Evolutionary conservation across 2,329 filamentous ascomycete genomes (phyloP), one percentile per base, ranked within the genome.

Genomic region (Gaeumannomyces sp.): DNA sequence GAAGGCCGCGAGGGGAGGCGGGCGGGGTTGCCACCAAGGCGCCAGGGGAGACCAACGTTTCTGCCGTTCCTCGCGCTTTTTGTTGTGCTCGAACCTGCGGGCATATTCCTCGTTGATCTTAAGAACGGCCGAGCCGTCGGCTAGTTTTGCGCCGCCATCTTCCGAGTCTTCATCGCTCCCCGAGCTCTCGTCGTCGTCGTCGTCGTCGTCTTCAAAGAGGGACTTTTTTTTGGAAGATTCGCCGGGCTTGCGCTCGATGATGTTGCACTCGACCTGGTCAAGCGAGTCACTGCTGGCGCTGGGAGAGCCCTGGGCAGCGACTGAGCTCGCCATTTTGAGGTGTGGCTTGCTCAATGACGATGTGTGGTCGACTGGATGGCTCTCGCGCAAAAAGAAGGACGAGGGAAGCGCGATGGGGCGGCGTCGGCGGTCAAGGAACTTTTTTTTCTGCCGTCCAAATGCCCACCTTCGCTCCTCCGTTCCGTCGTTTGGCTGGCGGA

Each of bases 81-180:
- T 97, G 79, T 99, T 99, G 79, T 98, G 85, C 76, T 99, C 95
- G 71, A 97, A 98, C 57, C 92, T 85, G 70, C 85, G 87, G 59
- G 95, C 95, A 76, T 89, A 99, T 63, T 96, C 92, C 74, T 93
- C 83, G 76, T 99, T 98, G 77, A 99, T 89, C 74, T 90, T 93
- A 75, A 98, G 84, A 35, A 66, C 58, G 0, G 66, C 64, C 1
- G 76, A 75, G 53, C 74, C 69, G 33, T 72, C 72, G 22, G 72
- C 68, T 31, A 73, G 65, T 73, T 75, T 69, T 70, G 72, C 71
- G 69, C 76, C 72, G 63, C 77, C 77, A 61, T 78, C 78, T 60
- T 79, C 76, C 22, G 75, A 75, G 64, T 79, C 77, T 62, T 78
- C 77, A 29, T 79, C 78, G 65, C 74, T 78, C 65, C 80, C 80